These are phyloP conservation scores for Tylopilus balloui DNA, from an alignment of 768 basidiomycete genomes.

Conservation along the genomic window DNA sequence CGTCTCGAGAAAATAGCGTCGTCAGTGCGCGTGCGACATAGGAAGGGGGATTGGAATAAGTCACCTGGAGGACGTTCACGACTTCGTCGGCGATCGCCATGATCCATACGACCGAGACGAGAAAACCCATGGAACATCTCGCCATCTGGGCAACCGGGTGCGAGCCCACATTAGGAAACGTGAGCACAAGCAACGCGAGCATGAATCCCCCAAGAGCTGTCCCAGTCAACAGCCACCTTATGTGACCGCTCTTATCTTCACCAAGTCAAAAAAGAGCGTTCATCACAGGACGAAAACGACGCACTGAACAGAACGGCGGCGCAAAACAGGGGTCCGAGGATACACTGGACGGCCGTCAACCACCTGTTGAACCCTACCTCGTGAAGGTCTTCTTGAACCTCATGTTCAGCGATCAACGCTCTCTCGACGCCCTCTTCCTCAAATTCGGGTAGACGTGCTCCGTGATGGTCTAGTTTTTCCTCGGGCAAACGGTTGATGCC, in stretches of 20 bases:
- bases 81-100: constrained; percentile 98
- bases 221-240: constrained; percentile 51
- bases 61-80: constrained; percentile 83
- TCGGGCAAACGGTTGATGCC: constrained; percentile 14
- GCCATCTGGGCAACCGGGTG: constrained; percentile 56
- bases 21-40: background rate
- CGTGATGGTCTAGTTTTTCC: constrained; percentile 32
- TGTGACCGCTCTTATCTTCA: constrained; percentile 35
- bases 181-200: constrained; percentile 50
- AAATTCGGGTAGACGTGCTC: constrained; percentile 56
- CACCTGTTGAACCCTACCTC: constrained; percentile 70
- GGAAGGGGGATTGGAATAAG: background rate
- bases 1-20: constrained; percentile 48
- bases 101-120: constrained; percentile 92
- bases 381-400: constrained; percentile 64
- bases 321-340: constrained; percentile 77
- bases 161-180: constrained; percentile 57
- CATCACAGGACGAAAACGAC: constrained; percentile 25
- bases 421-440: constrained; percentile 74
- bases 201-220: constrained; percentile 52
- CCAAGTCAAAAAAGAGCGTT: background rate
- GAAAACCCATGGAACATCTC: constrained; percentile 87
- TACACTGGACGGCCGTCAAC: constrained; percentile 81
- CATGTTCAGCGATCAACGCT: constrained; percentile 68
- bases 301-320: constrained; percentile 72